Evolutionary conservation across 805 yeast genomes (phyloP).

Genomic region (Debaryomyces tyrocola): DNA sequence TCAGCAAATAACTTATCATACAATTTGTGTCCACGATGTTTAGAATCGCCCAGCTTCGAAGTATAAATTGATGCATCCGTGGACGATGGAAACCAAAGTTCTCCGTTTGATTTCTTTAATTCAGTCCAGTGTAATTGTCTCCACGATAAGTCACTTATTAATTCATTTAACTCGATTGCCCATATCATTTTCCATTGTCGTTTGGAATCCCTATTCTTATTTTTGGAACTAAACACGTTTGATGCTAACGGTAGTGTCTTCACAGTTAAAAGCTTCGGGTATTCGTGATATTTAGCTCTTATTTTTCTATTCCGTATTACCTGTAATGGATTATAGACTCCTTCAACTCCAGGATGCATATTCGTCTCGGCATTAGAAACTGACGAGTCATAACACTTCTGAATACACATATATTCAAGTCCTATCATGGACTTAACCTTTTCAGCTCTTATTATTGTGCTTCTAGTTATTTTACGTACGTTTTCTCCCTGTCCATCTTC

Average conservation of each 20-base stretch:
- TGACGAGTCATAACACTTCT: slow-evolving; percentile 34
- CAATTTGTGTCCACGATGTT: slow-evolving; percentile 12
- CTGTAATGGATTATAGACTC: slow-evolving; percentile 79
- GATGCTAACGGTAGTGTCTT: slow-evolving; percentile 63
- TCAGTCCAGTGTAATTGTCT: slow-evolving; percentile 55
- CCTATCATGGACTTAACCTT: slow-evolving; percentile 49
- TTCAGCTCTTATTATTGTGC: slow-evolving; percentile 48
- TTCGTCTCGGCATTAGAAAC: slow-evolving; percentile 12
- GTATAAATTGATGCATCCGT: slow-evolving; percentile 3
- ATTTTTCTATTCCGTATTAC: slow-evolving; percentile 70
- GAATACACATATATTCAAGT: slow-evolving; percentile 49
- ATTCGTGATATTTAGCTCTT: slow-evolving; percentile 51
- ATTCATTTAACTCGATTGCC: slow-evolving; percentile 65
- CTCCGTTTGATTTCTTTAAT: slow-evolving; percentile 43
- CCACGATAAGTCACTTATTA: slow-evolving; percentile 59
- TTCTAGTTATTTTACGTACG: slow-evolving; percentile 25
- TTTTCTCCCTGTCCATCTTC: background rate
- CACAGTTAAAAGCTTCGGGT: slow-evolving; percentile 43
- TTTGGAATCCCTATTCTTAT: slow-evolving; percentile 16
- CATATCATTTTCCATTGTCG: slow-evolving; percentile 51
- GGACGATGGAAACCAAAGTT: slow-evolving; percentile 49
- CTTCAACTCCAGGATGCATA: slow-evolving; percentile 54
- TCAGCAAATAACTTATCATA: slow-evolving; percentile 32
- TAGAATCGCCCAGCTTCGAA: background rate
- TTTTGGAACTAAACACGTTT: slow-evolving; percentile 53